A percentile compares a stretch with the other conserved stretches of the same genome.
These are phyloP conservation scores for Dendrobium nobile DNA, from an alignment of 106 monocot species.

Conservation along the genomic window DNA sequence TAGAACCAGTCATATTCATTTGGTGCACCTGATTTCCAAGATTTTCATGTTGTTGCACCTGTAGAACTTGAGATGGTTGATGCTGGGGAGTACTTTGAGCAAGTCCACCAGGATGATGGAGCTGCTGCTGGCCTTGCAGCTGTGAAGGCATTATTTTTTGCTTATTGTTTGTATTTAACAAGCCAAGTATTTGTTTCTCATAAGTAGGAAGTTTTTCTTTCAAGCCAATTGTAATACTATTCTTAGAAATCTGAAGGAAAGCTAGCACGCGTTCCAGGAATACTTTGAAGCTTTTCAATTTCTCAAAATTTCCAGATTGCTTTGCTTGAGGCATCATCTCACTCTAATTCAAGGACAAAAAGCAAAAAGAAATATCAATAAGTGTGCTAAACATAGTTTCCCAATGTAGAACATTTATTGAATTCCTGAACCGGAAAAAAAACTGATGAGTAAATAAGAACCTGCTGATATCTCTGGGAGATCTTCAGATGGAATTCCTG, in stretches of 20 bases:
- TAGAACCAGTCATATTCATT: slow-evolving; percentile 40
- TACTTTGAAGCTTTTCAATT: slow-evolving; percentile 26
- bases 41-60: slow-evolving; percentile 54
- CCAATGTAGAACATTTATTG: background rate
- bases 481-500: slow-evolving; percentile 54
- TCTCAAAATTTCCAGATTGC: slow-evolving; percentile 29
- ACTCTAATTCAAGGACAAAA: slow-evolving; percentile 14
- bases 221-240: slow-evolving; percentile 17
- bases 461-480: slow-evolving; percentile 57
- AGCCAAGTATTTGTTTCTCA: slow-evolving; percentile 50
- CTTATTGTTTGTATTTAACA: slow-evolving; percentile 38
- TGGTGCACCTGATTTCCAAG: slow-evolving; percentile 50
- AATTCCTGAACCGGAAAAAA: background rate
- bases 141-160: slow-evolving; percentile 21
- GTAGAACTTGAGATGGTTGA: slow-evolving; percentile 48
- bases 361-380: background rate
- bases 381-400: background rate
- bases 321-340: slow-evolving; percentile 13
- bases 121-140: slow-evolving; percentile 47
- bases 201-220: slow-evolving; percentile 40
- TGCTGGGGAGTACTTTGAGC: slow-evolving; percentile 30
- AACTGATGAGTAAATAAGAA: slow-evolving; percentile 17
- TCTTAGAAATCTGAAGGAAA: slow-evolving; percentile 32
- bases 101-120: slow-evolving; percentile 35
- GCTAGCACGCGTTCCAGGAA: slow-evolving; percentile 24